phyloP scores from a whole-genome alignment of 176 grass and related monocot species.

The Zoysia japonica region DNA sequence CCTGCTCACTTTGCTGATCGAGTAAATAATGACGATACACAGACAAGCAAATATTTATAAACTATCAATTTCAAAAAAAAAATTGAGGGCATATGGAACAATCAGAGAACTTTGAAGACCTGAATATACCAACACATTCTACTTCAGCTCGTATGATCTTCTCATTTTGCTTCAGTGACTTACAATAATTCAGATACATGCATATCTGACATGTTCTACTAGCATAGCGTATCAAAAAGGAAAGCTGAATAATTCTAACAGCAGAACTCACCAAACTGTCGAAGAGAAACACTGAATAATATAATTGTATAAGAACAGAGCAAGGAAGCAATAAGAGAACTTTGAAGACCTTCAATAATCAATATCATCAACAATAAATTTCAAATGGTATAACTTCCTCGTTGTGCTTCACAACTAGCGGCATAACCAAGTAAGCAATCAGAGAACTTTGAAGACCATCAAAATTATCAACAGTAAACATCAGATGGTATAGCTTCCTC shows the following conservation, averaged over 20 bases:
- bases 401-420: slow-evolving; percentile 13
- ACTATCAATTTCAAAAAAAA: not conserved
- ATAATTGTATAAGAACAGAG: not conserved
- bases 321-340: slow-evolving; percentile 38
- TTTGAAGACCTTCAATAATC: slow-evolving; percentile 37
- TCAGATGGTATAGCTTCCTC: slow-evolving; percentile 25
- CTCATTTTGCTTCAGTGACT: not conserved
- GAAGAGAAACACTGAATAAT: not conserved
- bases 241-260: not conserved
- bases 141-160: not conserved
- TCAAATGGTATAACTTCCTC: slow-evolving; percentile 17
- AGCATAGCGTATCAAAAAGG: not conserved
- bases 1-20: not conserved
- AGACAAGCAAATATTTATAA: not conserved
- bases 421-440: not conserved
- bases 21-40: not conserved
- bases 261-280: not conserved
- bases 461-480: slow-evolving; percentile 15
- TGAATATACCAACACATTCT: slow-evolving; percentile 21
- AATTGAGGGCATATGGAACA: not conserved
- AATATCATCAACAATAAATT: slow-evolving; percentile 15
- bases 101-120: slow-evolving; percentile 50
- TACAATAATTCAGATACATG: not conserved
- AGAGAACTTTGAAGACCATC: slow-evolving; percentile 55
- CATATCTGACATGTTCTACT: not conserved